Conservation (phyloP, 148 eudicot species). For the Rhododendron mucronatum region DNA sequence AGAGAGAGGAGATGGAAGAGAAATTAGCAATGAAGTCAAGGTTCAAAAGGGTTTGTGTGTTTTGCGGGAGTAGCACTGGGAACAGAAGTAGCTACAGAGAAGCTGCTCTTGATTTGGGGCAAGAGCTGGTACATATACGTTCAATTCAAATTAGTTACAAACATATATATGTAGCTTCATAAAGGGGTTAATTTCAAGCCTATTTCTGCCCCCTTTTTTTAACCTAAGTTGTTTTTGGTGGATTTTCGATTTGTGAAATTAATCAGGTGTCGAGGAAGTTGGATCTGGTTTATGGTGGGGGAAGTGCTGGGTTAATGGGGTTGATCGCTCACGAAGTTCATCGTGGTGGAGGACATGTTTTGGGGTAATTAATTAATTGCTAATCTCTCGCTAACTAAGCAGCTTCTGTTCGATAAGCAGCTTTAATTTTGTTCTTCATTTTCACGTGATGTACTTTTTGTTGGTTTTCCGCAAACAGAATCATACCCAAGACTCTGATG, state of each 20-base stretch:
- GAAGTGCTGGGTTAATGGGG: constrained; percentile 78
- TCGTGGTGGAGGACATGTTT: constrained; percentile 61
- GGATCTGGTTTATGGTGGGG: constrained; percentile 80
- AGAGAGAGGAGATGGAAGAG: constrained; percentile 15
- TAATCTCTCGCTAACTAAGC: not conserved
- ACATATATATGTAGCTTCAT: too few relatives aligned
- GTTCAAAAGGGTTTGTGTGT: constrained; percentile 50
- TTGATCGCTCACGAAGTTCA: constrained; percentile 70
- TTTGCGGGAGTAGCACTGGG: constrained; percentile 41
- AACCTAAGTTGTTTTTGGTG: not conserved
- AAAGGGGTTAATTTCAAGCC: not conserved
- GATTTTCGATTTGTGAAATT: not conserved
- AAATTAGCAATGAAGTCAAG: constrained; percentile 28
- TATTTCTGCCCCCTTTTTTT: not conserved
- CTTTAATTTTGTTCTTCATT: not conserved
- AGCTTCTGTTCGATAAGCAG: too few relatives aligned
- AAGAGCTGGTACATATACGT: constrained; percentile 28
- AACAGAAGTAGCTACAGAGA: constrained; percentile 32
- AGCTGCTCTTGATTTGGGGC: constrained; percentile 58
- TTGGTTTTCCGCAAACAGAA: constrained; percentile 15
- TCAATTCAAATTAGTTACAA: too few relatives aligned
- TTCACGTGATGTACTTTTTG: not conserved
- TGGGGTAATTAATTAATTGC: constrained; percentile 37
- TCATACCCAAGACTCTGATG: constrained; percentile 43
- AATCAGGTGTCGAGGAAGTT: constrained; percentile 52